These are phyloP conservation scores for Austropuccinia psidii DNA, from an alignment of 1,284 basidiomycete genomes.

Conservation along the genomic window DNA sequence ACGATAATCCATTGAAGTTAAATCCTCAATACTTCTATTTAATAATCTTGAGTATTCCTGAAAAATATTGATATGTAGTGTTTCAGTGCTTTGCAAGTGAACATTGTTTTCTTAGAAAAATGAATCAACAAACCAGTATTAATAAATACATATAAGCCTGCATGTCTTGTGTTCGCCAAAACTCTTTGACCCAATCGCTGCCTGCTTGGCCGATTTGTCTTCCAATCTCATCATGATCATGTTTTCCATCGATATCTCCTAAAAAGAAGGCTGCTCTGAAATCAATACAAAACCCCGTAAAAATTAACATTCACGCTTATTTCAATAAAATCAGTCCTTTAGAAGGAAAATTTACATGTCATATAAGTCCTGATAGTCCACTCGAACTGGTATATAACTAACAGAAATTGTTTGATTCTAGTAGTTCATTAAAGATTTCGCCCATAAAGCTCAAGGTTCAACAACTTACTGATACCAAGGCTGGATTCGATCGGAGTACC, in stretches of 20 bases:
- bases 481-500: constrained; percentile 43
- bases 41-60: not conserved
- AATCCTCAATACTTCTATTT: not conserved
- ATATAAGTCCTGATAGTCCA: constrained; percentile 48
- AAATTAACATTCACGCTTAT: not conserved
- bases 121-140: not conserved
- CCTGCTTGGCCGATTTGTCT: constrained; percentile 49
- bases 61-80: not conserved
- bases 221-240: constrained; percentile 47
- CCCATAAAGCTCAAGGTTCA: not conserved
- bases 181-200: constrained; percentile 45
- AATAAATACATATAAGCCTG: constrained; percentile 41
- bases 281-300: not conserved
- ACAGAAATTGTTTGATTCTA: not conserved
- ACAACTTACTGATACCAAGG: constrained; percentile 44
- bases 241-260: constrained; percentile 49
- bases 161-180: constrained; percentile 51
- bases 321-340: not conserved
- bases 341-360: constrained; percentile 41
- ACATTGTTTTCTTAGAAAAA: no score
- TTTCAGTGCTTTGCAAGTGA: not conserved
- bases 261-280: constrained; percentile 51
- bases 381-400: constrained; percentile 44
- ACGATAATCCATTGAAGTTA: not conserved
- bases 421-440: not conserved